These are phyloP conservation scores for Danielozyma ontarioensis DNA, from an alignment of 805 yeast species.

Conservation along the genomic window DNA sequence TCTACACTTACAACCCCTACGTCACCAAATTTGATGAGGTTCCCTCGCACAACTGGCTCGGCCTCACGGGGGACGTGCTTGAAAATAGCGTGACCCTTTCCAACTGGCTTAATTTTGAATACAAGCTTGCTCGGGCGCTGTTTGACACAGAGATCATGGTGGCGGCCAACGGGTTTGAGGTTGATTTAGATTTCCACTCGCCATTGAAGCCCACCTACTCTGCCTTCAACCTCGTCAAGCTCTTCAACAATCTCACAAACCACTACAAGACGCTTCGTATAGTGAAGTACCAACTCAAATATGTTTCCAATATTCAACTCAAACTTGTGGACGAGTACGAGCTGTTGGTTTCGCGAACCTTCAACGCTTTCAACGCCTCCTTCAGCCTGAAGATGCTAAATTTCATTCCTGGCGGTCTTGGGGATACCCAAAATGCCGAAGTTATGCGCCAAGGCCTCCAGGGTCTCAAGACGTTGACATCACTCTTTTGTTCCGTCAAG, in stretches of 20 bases:
- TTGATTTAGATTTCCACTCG: conserved; percentile 50
- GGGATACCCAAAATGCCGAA: conserved; percentile 18
- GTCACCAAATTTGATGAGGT: conserved; percentile 11
- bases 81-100: conserved; percentile 22
- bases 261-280: conserved; percentile 48
- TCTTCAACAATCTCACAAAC: conserved; percentile 52
- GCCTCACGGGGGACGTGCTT: conserved; percentile 40
- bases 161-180: conserved; percentile 44
- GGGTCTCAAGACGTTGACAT: conserved; percentile 24
- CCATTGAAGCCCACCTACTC: conserved; percentile 53
- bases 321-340: conserved; percentile 50
- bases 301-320: conserved; percentile 55
- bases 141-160: conserved; percentile 46
- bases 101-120: conserved; percentile 53
- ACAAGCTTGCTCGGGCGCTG: conserved; percentile 44
- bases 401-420: conserved; percentile 31
- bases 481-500: conserved; percentile 30
- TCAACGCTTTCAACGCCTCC: conserved; percentile 38
- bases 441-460: conserved; percentile 14
- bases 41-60: conserved; percentile 39
- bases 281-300: conserved; percentile 47
- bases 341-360: conserved; percentile 23
- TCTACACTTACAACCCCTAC: conserved; percentile 44
- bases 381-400: conserved; percentile 27
- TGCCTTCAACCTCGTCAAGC: conserved; percentile 50